Evolutionary conservation across 129 eudicot species (phyloP).

Genomic region (Apium graveolens): DNA sequence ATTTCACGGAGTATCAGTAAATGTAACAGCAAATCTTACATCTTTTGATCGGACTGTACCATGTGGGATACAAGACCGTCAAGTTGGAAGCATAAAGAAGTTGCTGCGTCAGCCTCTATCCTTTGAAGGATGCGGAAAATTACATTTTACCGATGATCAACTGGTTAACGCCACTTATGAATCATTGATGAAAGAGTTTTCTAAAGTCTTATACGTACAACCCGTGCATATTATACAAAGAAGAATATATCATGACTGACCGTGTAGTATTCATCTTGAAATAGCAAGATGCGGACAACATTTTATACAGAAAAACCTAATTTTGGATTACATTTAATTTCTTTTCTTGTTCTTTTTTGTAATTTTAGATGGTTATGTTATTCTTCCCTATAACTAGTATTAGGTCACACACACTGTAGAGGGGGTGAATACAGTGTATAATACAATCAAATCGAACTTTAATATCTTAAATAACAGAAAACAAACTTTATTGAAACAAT

Average conservation of each 20-base stretch:
- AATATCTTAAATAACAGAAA: too few species aligned
- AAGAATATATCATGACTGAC: neutral
- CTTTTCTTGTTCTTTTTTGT: neutral
- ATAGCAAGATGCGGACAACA: neutral
- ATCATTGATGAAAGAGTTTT: slow-evolving; percentile 56
- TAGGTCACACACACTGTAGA: too few species aligned
- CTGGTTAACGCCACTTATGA: slow-evolving; percentile 46
- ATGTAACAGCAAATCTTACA: slow-evolving; percentile 9
- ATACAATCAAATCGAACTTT: too few species aligned
- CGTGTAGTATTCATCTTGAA: neutral
- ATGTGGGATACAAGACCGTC: slow-evolving; percentile 35
- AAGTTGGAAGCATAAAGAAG: slow-evolving; percentile 74
- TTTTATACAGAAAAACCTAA: neutral
- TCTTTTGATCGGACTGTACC: slow-evolving; percentile 1
- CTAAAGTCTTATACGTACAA: slow-evolving; percentile 70
- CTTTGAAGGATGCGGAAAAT: neutral
- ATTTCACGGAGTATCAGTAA: slow-evolving; percentile 78
- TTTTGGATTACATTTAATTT: neutral
- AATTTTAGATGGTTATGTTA: neutral
- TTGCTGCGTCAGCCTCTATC: slow-evolving; percentile 21
- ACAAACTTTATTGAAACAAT: too few species aligned
- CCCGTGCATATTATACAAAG: slow-evolving; percentile 12
- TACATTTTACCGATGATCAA: slow-evolving; percentile 20
- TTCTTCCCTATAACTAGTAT: neutral
- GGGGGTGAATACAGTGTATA: too few species aligned